A percentile compares a stretch with the other conserved stretches of the same genome.
Evolutionary conservation across 306 rosid species (phyloP).

Genomic region (Cotoneaster glaucophyllus): DNA sequence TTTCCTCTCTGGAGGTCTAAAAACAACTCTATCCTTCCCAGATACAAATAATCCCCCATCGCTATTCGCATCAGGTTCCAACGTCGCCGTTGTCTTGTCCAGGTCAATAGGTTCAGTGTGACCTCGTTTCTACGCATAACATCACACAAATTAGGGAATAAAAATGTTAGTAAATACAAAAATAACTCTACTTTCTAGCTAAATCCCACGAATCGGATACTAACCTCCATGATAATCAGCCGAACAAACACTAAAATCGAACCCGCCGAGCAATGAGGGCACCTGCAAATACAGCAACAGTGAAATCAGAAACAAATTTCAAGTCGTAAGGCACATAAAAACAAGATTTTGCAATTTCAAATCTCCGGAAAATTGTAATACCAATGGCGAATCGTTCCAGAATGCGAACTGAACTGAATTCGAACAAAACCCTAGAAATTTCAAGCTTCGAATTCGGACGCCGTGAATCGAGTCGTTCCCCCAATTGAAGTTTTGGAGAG

Average conservation of each 20-base stretch:
- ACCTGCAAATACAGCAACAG: constrained; percentile 3
- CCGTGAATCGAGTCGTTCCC: neutral
- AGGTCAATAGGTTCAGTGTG: constrained; percentile 42
- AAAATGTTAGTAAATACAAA: too few species aligned
- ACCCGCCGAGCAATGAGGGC: neutral
- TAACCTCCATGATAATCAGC: constrained; percentile 23
- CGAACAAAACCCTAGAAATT: neutral
- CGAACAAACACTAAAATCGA: neutral
- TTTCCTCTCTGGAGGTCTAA: constrained; percentile 60
- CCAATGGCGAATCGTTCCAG: neutral
- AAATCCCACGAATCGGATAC: constrained; percentile 1
- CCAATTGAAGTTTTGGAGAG: neutral
- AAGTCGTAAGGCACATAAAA: neutral
- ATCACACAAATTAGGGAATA: neutral
- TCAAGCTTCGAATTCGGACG: neutral
- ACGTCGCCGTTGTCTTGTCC: constrained; percentile 38
- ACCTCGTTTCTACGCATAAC: constrained; percentile 35
- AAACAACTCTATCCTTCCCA: constrained; percentile 67
- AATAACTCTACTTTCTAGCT: neutral
- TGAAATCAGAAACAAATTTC: neutral
- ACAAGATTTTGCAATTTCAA: neutral
- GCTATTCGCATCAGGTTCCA: constrained; percentile 56
- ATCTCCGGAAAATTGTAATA: neutral
- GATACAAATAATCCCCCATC: constrained; percentile 67
- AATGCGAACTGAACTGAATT: neutral